Evolutionary conservation across 2,329 filamentous ascomycete genomes (phyloP).

Genomic region (Chaetothyriales sp.): DNA sequence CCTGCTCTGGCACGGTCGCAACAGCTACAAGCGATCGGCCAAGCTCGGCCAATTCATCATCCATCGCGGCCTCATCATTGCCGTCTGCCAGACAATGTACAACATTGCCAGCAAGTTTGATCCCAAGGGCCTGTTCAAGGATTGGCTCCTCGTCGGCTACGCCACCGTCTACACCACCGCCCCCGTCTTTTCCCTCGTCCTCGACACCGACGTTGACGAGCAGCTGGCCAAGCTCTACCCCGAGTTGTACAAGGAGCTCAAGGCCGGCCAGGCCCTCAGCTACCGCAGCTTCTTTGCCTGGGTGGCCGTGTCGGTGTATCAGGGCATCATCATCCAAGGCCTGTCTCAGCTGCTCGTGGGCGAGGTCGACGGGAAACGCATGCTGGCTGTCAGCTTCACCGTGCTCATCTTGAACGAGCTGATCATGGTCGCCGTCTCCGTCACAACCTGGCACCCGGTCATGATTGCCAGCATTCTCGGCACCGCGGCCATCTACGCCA

Average conservation of each 20-base stretch:
- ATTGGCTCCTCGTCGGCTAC: slow-evolving; percentile 95
- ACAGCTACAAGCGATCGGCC: slow-evolving; percentile 89
- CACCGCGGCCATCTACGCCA: slow-evolving; percentile 68
- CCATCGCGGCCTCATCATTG: slow-evolving; percentile 88
- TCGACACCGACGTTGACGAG: slow-evolving; percentile 93
- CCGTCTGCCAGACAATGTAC: slow-evolving; percentile 93
- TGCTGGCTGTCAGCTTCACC: slow-evolving; percentile 86
- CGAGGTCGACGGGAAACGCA: slow-evolving; percentile 49
- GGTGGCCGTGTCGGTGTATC: slow-evolving; percentile 90
- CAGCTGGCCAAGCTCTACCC: slow-evolving; percentile 87
- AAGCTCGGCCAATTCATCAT: slow-evolving; percentile 98
- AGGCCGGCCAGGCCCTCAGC: slow-evolving; percentile 67
- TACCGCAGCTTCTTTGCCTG: slow-evolving; percentile 95
- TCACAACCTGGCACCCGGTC: slow-evolving; percentile 90
- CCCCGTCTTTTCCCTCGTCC: slow-evolving; percentile 82
- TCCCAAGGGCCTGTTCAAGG: slow-evolving; percentile 85
- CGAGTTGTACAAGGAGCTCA: slow-evolving; percentile 96
- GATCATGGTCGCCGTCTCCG: slow-evolving; percentile 90
- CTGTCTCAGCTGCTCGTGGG: slow-evolving; percentile 76
- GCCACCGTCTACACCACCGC: slow-evolving; percentile 89
- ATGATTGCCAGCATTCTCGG: slow-evolving; percentile 79
- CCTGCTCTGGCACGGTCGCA: slow-evolving; percentile 96
- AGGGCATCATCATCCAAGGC: slow-evolving; percentile 92
- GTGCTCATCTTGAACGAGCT: slow-evolving; percentile 88
- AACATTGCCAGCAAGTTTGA: slow-evolving; percentile 86